Conservation (phyloP, 345 rosid genomes). For the Euphorbia tirucalli region DNA sequence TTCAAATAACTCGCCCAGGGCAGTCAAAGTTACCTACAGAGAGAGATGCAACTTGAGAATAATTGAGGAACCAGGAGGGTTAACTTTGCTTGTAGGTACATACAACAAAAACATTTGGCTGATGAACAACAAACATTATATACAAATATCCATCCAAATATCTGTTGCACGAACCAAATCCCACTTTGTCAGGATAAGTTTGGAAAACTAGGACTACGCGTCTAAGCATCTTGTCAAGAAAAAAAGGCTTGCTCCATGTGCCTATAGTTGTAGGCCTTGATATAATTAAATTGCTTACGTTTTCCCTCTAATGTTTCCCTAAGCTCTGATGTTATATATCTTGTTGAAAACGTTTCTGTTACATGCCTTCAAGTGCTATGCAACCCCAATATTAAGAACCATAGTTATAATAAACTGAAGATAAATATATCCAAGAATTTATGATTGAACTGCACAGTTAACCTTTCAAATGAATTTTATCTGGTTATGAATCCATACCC, state of each 20-base stretch:
- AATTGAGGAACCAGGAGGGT: neutral
- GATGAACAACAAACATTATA: neutral
- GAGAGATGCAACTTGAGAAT: constrained; percentile 13
- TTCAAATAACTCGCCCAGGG: constrained; percentile 87
- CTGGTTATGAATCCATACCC: neutral
- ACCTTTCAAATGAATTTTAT: neutral
- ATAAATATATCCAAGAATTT: neutral
- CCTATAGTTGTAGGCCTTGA: neutral
- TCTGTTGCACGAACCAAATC: neutral
- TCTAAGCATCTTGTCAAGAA: neutral
- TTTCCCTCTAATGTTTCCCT: neutral
- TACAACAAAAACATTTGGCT: neutral
- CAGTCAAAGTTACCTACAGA: constrained; percentile 79
- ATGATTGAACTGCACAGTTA: neutral
- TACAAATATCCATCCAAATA: neutral
- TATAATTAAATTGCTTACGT: neutral
- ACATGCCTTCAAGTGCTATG: neutral
- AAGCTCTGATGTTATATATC: neutral
- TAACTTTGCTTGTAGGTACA: neutral
- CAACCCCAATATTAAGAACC: neutral
- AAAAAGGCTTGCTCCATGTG: neutral
- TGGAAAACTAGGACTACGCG: neutral
- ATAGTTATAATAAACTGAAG: constrained; percentile 9
- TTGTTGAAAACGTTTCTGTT: neutral
- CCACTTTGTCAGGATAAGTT: neutral